These are phyloP conservation scores for Fusarium illudens DNA, from an alignment of 2,329 filamentous ascomycete genomes.

Conservation along the genomic window DNA sequence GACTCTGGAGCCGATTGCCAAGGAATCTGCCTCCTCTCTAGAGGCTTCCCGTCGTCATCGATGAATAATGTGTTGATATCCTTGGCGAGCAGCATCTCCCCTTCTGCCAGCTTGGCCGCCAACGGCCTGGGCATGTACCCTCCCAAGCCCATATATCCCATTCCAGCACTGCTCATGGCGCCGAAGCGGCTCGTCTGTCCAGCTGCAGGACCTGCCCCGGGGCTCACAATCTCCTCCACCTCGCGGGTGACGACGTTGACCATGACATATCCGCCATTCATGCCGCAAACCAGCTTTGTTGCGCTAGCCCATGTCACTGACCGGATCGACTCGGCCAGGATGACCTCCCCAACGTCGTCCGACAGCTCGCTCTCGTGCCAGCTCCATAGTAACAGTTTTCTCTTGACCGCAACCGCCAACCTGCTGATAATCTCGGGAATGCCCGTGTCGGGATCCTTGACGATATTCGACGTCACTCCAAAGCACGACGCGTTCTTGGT, in stretches of 20 bases:
- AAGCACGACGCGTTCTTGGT: slow-evolving; percentile 92
- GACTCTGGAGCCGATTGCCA: slow-evolving; percentile 90
- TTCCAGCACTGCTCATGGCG: slow-evolving; percentile 82
- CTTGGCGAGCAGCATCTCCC: slow-evolving; percentile 92
- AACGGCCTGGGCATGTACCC: slow-evolving; percentile 92
- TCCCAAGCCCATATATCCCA: slow-evolving; percentile 96
- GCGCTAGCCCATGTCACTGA: slow-evolving; percentile 91
- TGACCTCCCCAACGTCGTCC: slow-evolving; percentile 77
- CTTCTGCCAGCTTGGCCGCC: slow-evolving; percentile 81
- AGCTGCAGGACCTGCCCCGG: slow-evolving; percentile 72
- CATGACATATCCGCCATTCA: slow-evolving; percentile 90
- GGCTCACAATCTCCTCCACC: slow-evolving; percentile 80
- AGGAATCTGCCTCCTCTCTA: slow-evolving; percentile 88
- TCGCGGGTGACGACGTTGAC: slow-evolving; percentile 82
- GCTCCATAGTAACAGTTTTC: slow-evolving; percentile 88
- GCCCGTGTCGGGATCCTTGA: slow-evolving; percentile 85
- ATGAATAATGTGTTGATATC: slow-evolving; percentile 97
- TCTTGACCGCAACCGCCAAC: slow-evolving; percentile 91
- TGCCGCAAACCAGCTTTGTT: slow-evolving; percentile 85
- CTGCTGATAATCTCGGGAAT: slow-evolving; percentile 94
- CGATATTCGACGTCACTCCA: slow-evolving; percentile 93
- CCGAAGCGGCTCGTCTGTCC: slow-evolving; percentile 79
- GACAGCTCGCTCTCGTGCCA: slow-evolving; percentile 95
- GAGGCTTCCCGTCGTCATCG: slow-evolving; percentile 79
- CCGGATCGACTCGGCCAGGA: slow-evolving; percentile 83